Evolutionary conservation across 345 rosid species (phyloP).

Genomic region (Bretschneidera sinensis): DNA sequence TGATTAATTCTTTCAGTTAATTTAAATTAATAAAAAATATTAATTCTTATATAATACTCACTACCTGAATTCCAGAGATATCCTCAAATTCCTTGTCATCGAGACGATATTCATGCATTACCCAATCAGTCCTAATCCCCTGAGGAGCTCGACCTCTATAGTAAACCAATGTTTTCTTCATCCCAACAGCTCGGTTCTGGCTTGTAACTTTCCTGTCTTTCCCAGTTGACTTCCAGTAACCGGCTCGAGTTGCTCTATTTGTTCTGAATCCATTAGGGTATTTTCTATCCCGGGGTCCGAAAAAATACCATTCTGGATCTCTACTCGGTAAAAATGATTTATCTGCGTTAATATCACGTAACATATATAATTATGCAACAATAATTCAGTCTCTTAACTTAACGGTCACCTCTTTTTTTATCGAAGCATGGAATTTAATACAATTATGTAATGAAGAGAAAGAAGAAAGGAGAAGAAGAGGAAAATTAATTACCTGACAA

Average conservation of each 20-base stretch:
- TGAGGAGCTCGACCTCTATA: constrained; percentile 92
- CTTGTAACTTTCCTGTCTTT: constrained; percentile 69
- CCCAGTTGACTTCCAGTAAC: constrained; percentile 91
- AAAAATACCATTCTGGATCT: constrained; percentile 95
- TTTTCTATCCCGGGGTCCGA: constrained; percentile 87
- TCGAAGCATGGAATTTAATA: too few species aligned
- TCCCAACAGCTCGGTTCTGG: constrained; percentile 73
- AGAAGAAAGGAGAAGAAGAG: background rate
- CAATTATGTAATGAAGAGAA: too few species aligned
- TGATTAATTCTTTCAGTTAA: too few species aligned
- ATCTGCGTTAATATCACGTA: background rate
- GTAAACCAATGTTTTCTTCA: constrained; percentile 93
- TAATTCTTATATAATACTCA: too few species aligned
- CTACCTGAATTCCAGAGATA: constrained; percentile 73
- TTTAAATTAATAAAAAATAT: too few species aligned
- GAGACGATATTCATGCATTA: constrained; percentile 93
- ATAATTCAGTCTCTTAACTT: too few species aligned
- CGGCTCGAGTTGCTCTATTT: constrained; percentile 79
- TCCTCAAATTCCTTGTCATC: constrained; percentile 84
- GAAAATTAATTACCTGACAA: constrained; percentile 52
- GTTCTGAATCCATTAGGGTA: constrained; percentile 91
- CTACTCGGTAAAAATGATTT: constrained; percentile 86
- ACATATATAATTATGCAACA: too few species aligned
- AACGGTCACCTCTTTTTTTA: too few species aligned
- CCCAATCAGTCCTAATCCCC: constrained; percentile 87